Percentiles rank a stretch among this genome's conserved stretches.
These are phyloP conservation scores for Elaeis oleifera DNA, from an alignment of 202 grass and related monocot genomes.

Conservation along the genomic window DNA sequence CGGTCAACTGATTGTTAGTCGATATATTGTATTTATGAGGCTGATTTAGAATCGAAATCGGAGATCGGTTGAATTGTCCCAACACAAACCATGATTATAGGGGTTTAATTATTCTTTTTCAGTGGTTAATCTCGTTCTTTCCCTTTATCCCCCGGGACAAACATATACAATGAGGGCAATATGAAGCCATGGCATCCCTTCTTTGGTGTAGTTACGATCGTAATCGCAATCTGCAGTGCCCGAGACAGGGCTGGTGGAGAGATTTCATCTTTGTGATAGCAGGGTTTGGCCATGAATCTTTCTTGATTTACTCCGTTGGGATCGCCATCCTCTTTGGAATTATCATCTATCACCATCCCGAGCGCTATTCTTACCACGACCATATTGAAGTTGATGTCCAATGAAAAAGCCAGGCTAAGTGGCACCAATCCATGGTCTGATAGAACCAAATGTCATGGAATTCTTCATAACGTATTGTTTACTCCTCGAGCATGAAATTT, in stretches of 20 bases:
- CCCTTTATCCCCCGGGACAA: conserved; percentile 24
- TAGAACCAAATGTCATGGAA: neutral
- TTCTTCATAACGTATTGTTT: too few relatives aligned
- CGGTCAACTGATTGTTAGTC: too few relatives aligned
- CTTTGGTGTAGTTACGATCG: conserved; percentile 38
- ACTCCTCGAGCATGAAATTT: too few relatives aligned
- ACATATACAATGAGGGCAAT: conserved; percentile 41
- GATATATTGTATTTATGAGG: too few relatives aligned
- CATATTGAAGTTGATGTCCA: neutral
- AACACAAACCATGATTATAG: too few relatives aligned
- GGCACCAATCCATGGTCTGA: neutral
- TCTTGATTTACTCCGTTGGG: conserved; percentile 32
- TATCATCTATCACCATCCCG: conserved; percentile 4
- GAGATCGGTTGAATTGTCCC: too few relatives aligned
- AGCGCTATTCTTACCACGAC: conserved; percentile 25
- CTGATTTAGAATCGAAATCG: too few relatives aligned
- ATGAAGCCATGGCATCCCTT: conserved; percentile 51
- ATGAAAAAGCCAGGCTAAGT: too few relatives aligned
- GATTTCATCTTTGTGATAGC: neutral
- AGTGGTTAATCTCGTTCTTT: conserved; percentile 40
- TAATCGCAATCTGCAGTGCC: conserved; percentile 32
- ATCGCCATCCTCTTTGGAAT: conserved; percentile 33
- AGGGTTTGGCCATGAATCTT: conserved; percentile 10
- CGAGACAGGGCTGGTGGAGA: conserved; percentile 29
- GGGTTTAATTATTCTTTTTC: neutral